These are phyloP conservation scores for Austroboletus eburneus DNA, from an alignment of 768 basidiomycete genomes.

Conservation along the genomic window DNA sequence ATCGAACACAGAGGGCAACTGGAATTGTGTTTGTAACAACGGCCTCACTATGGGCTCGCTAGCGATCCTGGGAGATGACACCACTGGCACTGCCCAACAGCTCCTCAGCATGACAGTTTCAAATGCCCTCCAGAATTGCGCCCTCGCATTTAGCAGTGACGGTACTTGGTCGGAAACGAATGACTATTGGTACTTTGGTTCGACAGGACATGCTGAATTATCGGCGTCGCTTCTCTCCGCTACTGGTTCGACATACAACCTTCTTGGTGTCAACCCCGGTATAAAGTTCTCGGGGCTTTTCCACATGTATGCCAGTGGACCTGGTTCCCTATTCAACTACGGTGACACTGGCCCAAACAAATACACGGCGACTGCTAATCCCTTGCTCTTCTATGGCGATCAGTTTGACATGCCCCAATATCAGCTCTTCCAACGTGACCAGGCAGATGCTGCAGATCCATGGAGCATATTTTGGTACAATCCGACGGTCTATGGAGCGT, in stretches of 20 bases:
- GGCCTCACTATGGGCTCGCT: slow-evolving; percentile 88
- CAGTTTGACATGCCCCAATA: slow-evolving; percentile 69
- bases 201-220: slow-evolving; percentile 89
- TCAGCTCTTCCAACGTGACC: slow-evolving; percentile 89
- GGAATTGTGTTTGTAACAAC: slow-evolving; percentile 96
- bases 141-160: slow-evolving; percentile 54
- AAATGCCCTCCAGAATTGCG: slow-evolving; percentile 80
- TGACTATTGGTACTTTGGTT: slow-evolving; percentile 96
- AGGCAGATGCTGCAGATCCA: slow-evolving; percentile 74
- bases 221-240: slow-evolving; percentile 75
- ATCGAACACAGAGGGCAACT: slow-evolving; percentile 74
- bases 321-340: slow-evolving; percentile 78
- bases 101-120: slow-evolving; percentile 65
- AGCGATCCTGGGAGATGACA: slow-evolving; percentile 84
- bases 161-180: slow-evolving; percentile 93
- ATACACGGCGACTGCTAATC: slow-evolving; percentile 89
- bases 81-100: slow-evolving; percentile 61
- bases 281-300: slow-evolving; percentile 70
- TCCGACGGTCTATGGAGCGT: slow-evolving; percentile 76
- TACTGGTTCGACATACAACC: slow-evolving; percentile 76
- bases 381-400: slow-evolving; percentile 72
- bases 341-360: slow-evolving; percentile 79
- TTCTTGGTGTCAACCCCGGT: slow-evolving; percentile 68
- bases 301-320: slow-evolving; percentile 86
- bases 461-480: slow-evolving; percentile 96